Base-by-base conservation (phyloP, 352 stramenopile genomes). In the Globisporangium paddicum region DNA sequence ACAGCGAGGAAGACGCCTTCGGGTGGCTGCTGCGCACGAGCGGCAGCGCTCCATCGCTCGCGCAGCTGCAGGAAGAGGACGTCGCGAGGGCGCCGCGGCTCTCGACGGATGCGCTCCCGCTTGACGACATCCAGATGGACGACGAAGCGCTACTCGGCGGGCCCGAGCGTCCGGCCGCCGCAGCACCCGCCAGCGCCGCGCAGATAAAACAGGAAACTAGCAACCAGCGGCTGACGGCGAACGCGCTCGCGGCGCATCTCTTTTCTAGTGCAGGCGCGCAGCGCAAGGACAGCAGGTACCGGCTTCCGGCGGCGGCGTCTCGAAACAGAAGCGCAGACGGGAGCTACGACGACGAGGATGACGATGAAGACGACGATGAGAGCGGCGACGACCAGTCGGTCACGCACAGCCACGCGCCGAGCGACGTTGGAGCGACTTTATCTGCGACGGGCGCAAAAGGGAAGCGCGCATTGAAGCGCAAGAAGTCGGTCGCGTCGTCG, bases 1-100 rank as follows among this genome's bases (percentile, higher is more conserved):
- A 88, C 63, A 62, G 68, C 57, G 73, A 86, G 46, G 75, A 86
- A 41, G 73, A 82, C 55, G 56, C 75, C 16, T 86, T 88, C 60
- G 64, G 70, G 7, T 88, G 78, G 78, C 69, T 88, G 6, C 62
- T 81, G 64, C 69, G 73, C 46, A 74, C 72, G 19, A 79, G 74
- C 54, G 42, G 45, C 19, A 30, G 19, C 52, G 26, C 21, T 1
- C 47, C 53, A 4, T 35, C 25, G 40, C 18, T 38, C 30, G n/a
- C 55, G 42, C 50, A 57, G 42, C 49, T 46, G 49, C 19, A 56
- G 49, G 34, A 46, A 16, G 28, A 35, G 6, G 21, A 35, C 0
- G 32, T 28, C 4, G 11, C 19, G 11, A 10, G 10, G 14, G 19
- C 19, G 34, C 49, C 25, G 34, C 42, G 21, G 32, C 25, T 71